Evolutionary conservation across 768 basidiomycete genomes (phyloP), one percentile per base, ranked within the genome.

Genomic region (Boletus vinaceobasis): DNA sequence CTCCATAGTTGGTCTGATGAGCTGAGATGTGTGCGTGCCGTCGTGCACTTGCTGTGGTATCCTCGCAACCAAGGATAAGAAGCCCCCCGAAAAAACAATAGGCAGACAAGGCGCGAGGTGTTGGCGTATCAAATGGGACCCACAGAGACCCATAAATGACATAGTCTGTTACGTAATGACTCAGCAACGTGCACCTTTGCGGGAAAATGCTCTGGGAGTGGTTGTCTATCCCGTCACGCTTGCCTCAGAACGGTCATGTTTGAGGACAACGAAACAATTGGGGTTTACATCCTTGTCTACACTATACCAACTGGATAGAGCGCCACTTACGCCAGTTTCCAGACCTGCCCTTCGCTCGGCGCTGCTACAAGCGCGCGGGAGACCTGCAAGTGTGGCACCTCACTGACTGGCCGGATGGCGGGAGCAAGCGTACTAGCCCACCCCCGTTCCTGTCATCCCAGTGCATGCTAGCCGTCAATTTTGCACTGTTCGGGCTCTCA

Each of bases 51-150:
- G 49, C 55, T 42, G 52, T 59, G 47, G 23, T 33, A 40, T 40
- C 59, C 52, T 62, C 44, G 44, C 54, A 33, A 64, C 60, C 26
- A 39, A 56, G 40, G 31, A 65, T 35, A 64, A 64, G 56, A 8
- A 46, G 13, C 9, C 40, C 7, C 19, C 26, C 10, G 6, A 42
- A 31, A 54, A 53, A 51, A 63, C 53, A 62, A 65, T 45, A 61
- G 13, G n/a, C 44, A 52, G 43, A 10, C 26, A 50, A 5, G 37
- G 21, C 33, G 4, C 8, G 35, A 21, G 49, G 42, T 5, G 21
- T 44, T 53, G 37, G 52, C 44, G 27, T 23, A 15, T 59, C 58
- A 48, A 31, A 26, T 9, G 45, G 59, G 53, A 60, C 59, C 59
- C 26, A 60, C 59, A 60, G 23, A 42, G 59, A 44, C 33, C 59